Percentiles rank a stretch among this genome's conserved stretches.
phyloP scores from a whole-genome alignment of 129 eudicot genomes.

The Flaveria brownii region DNA sequence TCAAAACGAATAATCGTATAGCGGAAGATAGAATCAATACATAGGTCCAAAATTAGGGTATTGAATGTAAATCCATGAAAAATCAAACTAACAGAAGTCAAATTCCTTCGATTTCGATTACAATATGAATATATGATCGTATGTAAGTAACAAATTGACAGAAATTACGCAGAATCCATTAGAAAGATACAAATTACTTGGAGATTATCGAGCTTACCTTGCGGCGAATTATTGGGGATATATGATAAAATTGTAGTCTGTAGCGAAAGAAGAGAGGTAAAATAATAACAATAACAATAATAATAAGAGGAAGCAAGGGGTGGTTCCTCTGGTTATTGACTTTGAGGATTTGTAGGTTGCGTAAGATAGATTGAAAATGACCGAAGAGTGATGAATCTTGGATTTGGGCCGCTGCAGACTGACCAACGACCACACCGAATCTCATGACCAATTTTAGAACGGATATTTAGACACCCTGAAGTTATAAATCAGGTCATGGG shows the following conservation, averaged over 20 bases:
- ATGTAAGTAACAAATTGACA: not conserved
- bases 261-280: not conserved
- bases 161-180: conserved; percentile 10
- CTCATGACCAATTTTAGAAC: not conserved
- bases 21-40: not conserved
- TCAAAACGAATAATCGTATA: not conserved
- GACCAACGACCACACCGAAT: not conserved
- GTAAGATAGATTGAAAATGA: conserved; percentile 13
- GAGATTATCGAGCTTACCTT: conserved; percentile 28
- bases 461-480: too few relatives aligned
- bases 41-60: conserved; percentile 21
- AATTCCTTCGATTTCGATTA: not conserved
- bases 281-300: not conserved
- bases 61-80: not conserved
- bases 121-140: not conserved
- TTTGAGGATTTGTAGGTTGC: conserved; percentile 21
- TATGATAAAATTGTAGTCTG: not conserved
- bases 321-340: conserved; percentile 19
- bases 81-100: conserved; percentile 28
- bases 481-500: too few relatives aligned
- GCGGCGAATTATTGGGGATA: conserved; percentile 20
- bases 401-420: conserved; percentile 12
- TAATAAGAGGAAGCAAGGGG: not conserved
- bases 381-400: conserved; percentile 9
- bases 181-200: not conserved